A percentile compares a stretch with the other conserved stretches of the same genome.
Conservation (phyloP, 768 basidiomycete species). For the Auricularia cornea region DNA sequence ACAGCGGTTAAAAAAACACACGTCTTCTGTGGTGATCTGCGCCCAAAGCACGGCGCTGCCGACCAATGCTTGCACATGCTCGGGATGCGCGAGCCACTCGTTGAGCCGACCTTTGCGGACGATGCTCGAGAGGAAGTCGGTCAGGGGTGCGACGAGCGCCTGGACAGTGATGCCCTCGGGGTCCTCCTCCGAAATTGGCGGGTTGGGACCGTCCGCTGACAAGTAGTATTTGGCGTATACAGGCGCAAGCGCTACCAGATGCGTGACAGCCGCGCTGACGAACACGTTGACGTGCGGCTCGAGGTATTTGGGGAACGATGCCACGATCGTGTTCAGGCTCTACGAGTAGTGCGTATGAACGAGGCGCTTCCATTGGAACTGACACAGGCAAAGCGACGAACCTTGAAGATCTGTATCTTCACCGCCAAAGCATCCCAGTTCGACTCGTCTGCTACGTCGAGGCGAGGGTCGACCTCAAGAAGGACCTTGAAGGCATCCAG, state of each 20-base stretch:
- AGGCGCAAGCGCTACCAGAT: slow-evolving; percentile 51
- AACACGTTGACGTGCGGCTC: slow-evolving; percentile 55
- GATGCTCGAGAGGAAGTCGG: slow-evolving; percentile 70
- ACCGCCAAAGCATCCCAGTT: slow-evolving; percentile 81
- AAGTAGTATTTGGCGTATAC: slow-evolving; percentile 58
- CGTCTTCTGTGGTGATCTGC: slow-evolving; percentile 88
- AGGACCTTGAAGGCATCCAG: slow-evolving; percentile 81
- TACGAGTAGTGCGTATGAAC: slow-evolving; percentile 23
- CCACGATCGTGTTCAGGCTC: slow-evolving; percentile 74
- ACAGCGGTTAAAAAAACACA: slow-evolving; percentile 27
- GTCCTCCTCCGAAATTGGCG: slow-evolving; percentile 65
- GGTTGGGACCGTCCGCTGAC: slow-evolving; percentile 36
- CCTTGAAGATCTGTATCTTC: slow-evolving; percentile 79
- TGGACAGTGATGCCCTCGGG: slow-evolving; percentile 60
- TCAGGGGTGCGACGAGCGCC: slow-evolving; percentile 65
- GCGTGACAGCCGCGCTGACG: slow-evolving; percentile 46
- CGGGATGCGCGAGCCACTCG: slow-evolving; percentile 44
- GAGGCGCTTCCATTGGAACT: neutral
- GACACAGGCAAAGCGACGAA: slow-evolving; percentile 22
- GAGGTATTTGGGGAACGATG: slow-evolving; percentile 72
- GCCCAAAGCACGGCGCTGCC: slow-evolving; percentile 55
- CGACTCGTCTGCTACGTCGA: slow-evolving; percentile 47
- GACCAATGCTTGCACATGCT: slow-evolving; percentile 43
- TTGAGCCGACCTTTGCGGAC: slow-evolving; percentile 41
- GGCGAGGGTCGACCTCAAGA: slow-evolving; percentile 51